A percentile compares a stretch with the other conserved stretches of the same genome.
These are phyloP conservation scores for Suillus placidus DNA, from an alignment of 768 basidiomycete genomes.

Conservation along the genomic window DNA sequence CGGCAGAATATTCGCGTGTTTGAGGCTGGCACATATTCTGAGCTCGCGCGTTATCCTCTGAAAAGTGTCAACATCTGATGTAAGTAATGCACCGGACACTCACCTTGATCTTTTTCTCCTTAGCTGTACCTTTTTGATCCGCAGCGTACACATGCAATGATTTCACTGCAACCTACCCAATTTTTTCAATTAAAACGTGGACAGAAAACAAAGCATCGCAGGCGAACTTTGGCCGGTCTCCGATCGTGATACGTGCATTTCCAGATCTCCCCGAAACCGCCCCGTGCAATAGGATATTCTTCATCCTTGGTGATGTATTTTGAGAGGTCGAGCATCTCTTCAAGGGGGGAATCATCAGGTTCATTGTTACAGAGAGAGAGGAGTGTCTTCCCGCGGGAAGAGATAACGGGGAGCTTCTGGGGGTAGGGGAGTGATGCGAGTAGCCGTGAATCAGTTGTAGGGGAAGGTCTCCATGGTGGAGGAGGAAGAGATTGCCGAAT, in stretches of 20 bases:
- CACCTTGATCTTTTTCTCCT: slow-evolving; percentile 8
- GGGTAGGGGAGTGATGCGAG: too few relatives aligned
- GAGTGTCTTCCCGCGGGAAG: neutral
- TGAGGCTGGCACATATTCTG: slow-evolving; percentile 20
- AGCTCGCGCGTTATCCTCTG: slow-evolving; percentile 26
- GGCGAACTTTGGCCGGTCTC: neutral
- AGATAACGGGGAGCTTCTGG: neutral
- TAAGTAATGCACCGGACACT: neutral
- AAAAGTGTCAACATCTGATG: neutral
- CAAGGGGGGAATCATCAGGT: neutral
- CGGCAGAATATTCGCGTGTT: slow-evolving; percentile 24
- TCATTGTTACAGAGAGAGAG: too few relatives aligned
- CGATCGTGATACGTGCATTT: neutral
- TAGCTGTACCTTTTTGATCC: neutral
- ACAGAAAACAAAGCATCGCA: neutral
- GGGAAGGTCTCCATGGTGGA: too few relatives aligned
- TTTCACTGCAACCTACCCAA: slow-evolving; percentile 5
- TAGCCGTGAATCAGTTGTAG: too few relatives aligned
- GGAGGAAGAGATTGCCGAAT: too few relatives aligned
- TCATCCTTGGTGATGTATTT: slow-evolving; percentile 2
- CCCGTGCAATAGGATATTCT: neutral
- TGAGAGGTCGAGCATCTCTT: slow-evolving; percentile 1
- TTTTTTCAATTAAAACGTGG: neutral
- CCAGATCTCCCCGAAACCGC: slow-evolving; percentile 10
- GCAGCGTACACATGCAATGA: neutral